A percentile compares a stretch with the other conserved stretches of the same genome.
Conservation (phyloP, 768 basidiomycete species). For the Omphalotus guepiniiformis region DNA sequence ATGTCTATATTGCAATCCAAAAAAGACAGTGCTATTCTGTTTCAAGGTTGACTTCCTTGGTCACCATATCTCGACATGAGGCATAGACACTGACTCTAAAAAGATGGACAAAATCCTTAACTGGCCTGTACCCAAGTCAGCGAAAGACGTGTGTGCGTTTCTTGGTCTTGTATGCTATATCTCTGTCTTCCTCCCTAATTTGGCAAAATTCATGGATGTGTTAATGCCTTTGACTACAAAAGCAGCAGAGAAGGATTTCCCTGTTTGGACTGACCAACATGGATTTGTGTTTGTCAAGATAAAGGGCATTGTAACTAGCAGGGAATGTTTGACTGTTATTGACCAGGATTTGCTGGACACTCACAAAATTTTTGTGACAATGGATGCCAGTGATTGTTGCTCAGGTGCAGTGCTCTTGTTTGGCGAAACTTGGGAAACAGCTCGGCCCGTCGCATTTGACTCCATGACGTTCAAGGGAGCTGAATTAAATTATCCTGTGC, state of each 20-base stretch:
- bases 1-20: constrained; percentile 18
- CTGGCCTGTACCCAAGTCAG: constrained; percentile 16
- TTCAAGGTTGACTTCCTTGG: constrained; percentile 20
- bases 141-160: constrained; percentile 18
- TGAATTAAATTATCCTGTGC: constrained; percentile 11
- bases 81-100: constrained; percentile 18
- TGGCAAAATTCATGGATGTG: constrained; percentile 17
- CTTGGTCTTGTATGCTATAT: constrained; percentile 23
- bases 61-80: constrained; percentile 21
- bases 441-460: constrained; percentile 24
- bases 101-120: constrained; percentile 19
- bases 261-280: constrained; percentile 15
- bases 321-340: constrained; percentile 23
- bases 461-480: constrained; percentile 19
- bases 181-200: constrained; percentile 16
- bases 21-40: constrained; percentile 17
- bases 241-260: constrained; percentile 10
- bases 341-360: constrained; percentile 21
- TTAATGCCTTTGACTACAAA: constrained; percentile 15
- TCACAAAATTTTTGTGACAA: constrained; percentile 26
- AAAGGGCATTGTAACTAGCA: constrained; percentile 18
- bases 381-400: constrained; percentile 21
- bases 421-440: constrained; percentile 19
- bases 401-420: constrained; percentile 20
- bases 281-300: constrained; percentile 19